phyloP scores from a whole-genome alignment of 2,329 filamentous ascomycete genomes.

The Xylaria hypoxylon region DNA sequence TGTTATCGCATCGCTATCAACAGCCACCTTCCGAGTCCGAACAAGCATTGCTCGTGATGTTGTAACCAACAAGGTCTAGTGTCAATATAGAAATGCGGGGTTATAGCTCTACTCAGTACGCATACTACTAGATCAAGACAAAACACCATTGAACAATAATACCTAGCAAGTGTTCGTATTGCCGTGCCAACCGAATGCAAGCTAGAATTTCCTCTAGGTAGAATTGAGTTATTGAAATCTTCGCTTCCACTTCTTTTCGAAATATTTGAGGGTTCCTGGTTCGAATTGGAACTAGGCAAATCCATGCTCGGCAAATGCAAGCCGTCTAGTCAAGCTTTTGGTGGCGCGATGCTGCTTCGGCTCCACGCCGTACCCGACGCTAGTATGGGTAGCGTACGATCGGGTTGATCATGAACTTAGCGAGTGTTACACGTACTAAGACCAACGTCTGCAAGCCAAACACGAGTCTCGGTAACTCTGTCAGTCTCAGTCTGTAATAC shows the following conservation, averaged over 20 bases:
- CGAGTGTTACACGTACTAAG: too few relatives aligned
- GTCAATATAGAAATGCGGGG: slow-evolving; percentile 30
- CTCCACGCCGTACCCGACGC: slow-evolving; percentile 3
- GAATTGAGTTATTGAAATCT: not conserved
- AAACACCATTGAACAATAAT: not conserved
- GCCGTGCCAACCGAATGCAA: not conserved
- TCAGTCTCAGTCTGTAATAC: too few relatives aligned
- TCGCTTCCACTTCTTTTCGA: too few relatives aligned
- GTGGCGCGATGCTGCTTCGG: not conserved
- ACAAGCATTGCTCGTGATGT: slow-evolving; percentile 22
- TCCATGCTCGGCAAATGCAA: not conserved
- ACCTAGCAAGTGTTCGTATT: slow-evolving; percentile 6
- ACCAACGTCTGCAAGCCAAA: too few relatives aligned
- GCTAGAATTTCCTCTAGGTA: not conserved
- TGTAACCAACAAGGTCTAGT: slow-evolving; percentile 18
- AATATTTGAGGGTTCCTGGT: too few relatives aligned
- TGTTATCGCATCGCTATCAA: slow-evolving; percentile 31
- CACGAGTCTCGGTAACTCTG: too few relatives aligned
- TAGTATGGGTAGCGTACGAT: not conserved
- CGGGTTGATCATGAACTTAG: not conserved
- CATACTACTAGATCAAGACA: not conserved
- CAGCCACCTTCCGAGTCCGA: slow-evolving; percentile 39
- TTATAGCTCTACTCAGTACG: slow-evolving; percentile 20
- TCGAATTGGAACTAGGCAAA: not conserved
- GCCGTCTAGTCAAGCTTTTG: slow-evolving; percentile 11